Evolutionary conservation across 768 basidiomycete genomes (phyloP).

Genomic region (Trametes punicea): DNA sequence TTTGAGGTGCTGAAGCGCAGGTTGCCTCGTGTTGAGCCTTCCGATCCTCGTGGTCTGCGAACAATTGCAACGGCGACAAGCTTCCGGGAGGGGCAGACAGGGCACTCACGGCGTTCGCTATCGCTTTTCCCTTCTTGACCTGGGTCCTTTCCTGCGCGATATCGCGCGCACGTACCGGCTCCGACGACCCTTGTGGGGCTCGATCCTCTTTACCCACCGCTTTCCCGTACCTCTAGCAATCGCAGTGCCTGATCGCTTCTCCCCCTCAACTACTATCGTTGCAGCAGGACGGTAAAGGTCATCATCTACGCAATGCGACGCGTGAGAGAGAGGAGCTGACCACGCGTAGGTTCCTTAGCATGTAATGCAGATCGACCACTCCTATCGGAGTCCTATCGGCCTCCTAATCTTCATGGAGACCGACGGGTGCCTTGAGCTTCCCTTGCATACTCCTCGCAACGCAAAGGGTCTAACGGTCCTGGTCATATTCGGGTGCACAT

Average conservation of each 20-base stretch:
- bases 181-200: too few species aligned
- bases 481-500: too few species aligned
- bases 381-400: constrained; percentile 7
- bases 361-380: constrained; percentile 2
- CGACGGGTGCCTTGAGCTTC: neutral
- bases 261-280: neutral
- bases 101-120: neutral
- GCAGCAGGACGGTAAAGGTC: neutral
- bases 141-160: too few species aligned
- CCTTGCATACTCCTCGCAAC: neutral
- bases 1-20: neutral
- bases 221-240: too few species aligned
- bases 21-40: neutral
- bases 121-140: too few species aligned
- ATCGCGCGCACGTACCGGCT: too few species aligned
- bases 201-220: too few species aligned
- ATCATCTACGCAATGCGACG: neutral
- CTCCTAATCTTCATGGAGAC: neutral
- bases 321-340: neutral
- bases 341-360: neutral
- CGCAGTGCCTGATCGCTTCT: neutral
- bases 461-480: neutral
- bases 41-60: neutral
- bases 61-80: neutral
- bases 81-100: neutral